Base-by-base conservation (phyloP, 331 rosid genomes). In the Quercus tomentella region DNA sequence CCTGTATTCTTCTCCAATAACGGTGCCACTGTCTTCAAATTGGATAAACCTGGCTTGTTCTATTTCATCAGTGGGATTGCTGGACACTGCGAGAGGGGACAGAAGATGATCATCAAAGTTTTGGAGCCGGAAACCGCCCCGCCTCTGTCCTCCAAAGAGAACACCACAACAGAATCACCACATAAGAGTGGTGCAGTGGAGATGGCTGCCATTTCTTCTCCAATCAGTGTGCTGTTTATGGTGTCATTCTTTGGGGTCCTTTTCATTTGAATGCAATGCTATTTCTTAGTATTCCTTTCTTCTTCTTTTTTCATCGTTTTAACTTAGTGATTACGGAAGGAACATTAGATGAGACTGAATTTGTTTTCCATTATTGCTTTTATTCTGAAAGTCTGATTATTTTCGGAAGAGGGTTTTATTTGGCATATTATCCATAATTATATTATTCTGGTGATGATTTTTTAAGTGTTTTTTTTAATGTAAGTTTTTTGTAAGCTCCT, bases 21-120 rank as follows among this genome's bases (percentile, higher is more conserved):
- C 10, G 99, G 97, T 0, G 76, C 84, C 45, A 87, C 91, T 0
- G 56, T 81, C 5, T 82, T 85, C 85, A 72, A 73, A 10, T 72
- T 95, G n/a, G 88, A 88, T 20, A 31, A 89, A 4, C 76, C 97
- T 0, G 98, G 99, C 1, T 18, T 89, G 84, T 95, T 88, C 90
- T 95, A 70, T 80, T 95, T 95, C 91, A 88, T 93, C 6, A 95
- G 99, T 72, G 98, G 99, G n/a, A 86, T 91, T 45, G 74, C 86
- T 2, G 96, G 96, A 45, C 99, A 95, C 75, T 95, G 98, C 49
- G 54, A 62, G 80, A 89, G 84, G 75, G 99, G 99, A 0, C 94
- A 87, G 57, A 90, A 83, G 80, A 82, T 95, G 90, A 84, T 90
- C 73, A 63, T 91, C 81, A 93, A 95, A 81, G 98, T 93, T 52